Percentiles rank a stretch among this genome's conserved stretches.
phyloP scores from a whole-genome alignment of 1,284 basidiomycete species.

The Neolentinus lepideus region DNA sequence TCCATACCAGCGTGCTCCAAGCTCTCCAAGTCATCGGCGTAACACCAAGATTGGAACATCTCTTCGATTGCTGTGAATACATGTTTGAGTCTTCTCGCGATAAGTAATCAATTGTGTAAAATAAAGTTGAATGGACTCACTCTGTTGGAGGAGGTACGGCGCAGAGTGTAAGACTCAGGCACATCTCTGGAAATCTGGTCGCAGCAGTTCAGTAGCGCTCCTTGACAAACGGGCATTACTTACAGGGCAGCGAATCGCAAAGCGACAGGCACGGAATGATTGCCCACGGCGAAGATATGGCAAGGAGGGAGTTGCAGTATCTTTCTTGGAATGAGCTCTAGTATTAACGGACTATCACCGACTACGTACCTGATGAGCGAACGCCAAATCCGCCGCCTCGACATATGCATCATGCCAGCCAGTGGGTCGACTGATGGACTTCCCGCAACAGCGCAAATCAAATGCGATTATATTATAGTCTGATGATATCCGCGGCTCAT shows the following conservation, averaged over 20 bases:
- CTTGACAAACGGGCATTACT: slow-evolving; percentile 12
- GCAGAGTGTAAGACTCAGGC: slow-evolving; percentile 58
- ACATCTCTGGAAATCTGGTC: slow-evolving; percentile 62
- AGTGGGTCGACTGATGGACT: slow-evolving; percentile 43
- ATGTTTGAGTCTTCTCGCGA: slow-evolving; percentile 41
- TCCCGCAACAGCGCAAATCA: slow-evolving; percentile 64
- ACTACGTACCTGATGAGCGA: slow-evolving; percentile 48
- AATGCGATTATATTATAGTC: slow-evolving; percentile 66
- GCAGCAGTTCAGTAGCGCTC: slow-evolving; percentile 1
- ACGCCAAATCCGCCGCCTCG: slow-evolving; percentile 66
- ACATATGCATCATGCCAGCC: slow-evolving; percentile 65
- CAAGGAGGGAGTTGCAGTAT: slow-evolving; percentile 54
- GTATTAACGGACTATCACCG: background rate
- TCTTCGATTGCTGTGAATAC: slow-evolving; percentile 56
- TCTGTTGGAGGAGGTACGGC: slow-evolving; percentile 63
- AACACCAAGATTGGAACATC: slow-evolving; percentile 53
- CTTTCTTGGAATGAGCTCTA: slow-evolving; percentile 24
- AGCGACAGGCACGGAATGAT: slow-evolving; percentile 42
- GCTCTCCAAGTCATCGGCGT: slow-evolving; percentile 56
- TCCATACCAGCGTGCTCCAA: slow-evolving; percentile 62
- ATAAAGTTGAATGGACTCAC: slow-evolving; percentile 32
- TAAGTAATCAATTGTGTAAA: slow-evolving; percentile 7
- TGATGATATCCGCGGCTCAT: slow-evolving; percentile 50
- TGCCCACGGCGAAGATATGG: slow-evolving; percentile 62
- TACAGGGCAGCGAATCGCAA: slow-evolving; percentile 59